phyloP scores from a whole-genome alignment of 2,329 filamentous ascomycete species.

The Alternaria tenuissima region DNA sequence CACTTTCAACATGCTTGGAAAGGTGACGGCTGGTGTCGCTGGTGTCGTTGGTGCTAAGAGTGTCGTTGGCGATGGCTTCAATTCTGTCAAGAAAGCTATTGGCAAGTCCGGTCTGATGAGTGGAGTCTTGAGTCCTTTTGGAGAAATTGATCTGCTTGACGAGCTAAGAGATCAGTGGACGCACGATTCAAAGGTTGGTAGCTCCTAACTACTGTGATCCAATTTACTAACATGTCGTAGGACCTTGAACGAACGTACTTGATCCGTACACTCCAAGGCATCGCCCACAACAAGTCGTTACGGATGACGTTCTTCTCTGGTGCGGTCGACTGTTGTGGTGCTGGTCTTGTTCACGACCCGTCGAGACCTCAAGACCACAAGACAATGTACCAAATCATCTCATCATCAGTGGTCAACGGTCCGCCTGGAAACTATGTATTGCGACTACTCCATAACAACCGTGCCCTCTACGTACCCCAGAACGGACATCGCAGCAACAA shows the following conservation, averaged over 20 bases:
- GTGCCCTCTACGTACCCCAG: constrained; percentile 85
- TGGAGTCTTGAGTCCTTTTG: constrained; percentile 92
- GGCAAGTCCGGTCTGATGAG: constrained; percentile 97
- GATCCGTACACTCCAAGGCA: constrained; percentile 93
- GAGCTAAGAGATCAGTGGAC: constrained; percentile 98
- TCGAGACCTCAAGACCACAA: constrained; percentile 92
- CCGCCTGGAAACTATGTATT: constrained; percentile 86
- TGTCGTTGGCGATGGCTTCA: constrained; percentile 90
- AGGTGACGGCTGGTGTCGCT: constrained; percentile 92
- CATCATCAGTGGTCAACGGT: constrained; percentile 88
- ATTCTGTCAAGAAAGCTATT: constrained; percentile 93
- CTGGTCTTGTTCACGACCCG: constrained; percentile 93
- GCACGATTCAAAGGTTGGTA: constrained; percentile 82
- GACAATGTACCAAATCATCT: constrained; percentile 99
- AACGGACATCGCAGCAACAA: constrained; percentile 80
- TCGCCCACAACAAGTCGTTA: constrained; percentile 92
- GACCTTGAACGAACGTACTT: constrained; percentile 96
- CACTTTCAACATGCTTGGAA: constrained; percentile 94
- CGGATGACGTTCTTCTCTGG: constrained; percentile 97
- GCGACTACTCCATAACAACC: constrained; percentile 95
- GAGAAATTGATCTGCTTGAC: constrained; percentile 92
- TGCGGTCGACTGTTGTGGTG: constrained; percentile 88
- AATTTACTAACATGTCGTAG: constrained; percentile 48
- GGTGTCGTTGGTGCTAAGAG: constrained; percentile 95
- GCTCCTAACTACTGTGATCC: neutral